Evolutionary conservation across 2,329 filamentous ascomycete genomes (phyloP), one percentile per base, ranked within the genome.

Genomic region (Botrytis elliptica): DNA sequence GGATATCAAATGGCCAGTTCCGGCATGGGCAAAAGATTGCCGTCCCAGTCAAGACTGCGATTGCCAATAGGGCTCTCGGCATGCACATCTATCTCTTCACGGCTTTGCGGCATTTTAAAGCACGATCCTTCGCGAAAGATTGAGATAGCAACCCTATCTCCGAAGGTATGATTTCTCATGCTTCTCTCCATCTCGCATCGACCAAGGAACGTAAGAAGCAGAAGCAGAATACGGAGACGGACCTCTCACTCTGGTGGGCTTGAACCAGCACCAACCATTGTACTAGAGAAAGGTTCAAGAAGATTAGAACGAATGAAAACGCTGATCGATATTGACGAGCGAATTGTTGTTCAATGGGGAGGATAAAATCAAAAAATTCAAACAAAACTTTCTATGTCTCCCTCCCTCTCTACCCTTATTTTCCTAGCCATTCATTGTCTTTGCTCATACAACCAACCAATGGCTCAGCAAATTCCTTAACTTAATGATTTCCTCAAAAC

Each of bases 251-350:
- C 36, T 33, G 33, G 33, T 40, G 64, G 64, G 33, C 44, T 67
- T 52, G 67, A 70, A 60, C 38, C 67, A 44, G 36, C 40, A 46
- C 52, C 63, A 44, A 66, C 63, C 38, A 33, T 36, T 33, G 29
- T 36, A 59, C 18, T 22, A 59, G 29, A 36, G 3, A 10, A 36
- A 36, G 6, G 57, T 36, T 22, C 52, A n/a, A 57, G 52, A 57
- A 57, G 52, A 57, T 57, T 18, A 16, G n/a, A 57, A 57, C 14
- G 52, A 57, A 33, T 57, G 1, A 12, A 12, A 57, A 18, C 5
- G 52, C 29, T 57, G 8, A 33, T 57, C 52, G 52, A 29, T 57
- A 16, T 29, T 57, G 14, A 33, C n/a, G 52, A 29, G 52, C 29
- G 14, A 57, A 33, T 3, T 18, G 12, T 55, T 55, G 46, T 55